Percentiles rank a stretch among this genome's conserved stretches.
Conservation (phyloP, 495 filamentous ascomycete species). For the Cladorrhinum samala region DNA sequence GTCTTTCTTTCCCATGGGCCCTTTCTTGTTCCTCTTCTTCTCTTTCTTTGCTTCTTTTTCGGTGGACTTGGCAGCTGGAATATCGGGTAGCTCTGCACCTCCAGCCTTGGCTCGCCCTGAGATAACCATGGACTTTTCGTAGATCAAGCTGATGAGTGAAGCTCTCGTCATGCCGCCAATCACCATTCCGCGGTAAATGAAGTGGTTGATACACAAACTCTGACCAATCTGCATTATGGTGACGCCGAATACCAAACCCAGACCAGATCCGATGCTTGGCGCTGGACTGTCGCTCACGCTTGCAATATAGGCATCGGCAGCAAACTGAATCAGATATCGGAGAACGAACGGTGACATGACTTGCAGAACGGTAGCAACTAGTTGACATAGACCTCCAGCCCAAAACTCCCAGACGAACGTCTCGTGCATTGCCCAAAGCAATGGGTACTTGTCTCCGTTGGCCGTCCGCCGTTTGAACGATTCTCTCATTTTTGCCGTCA, state of each 20-base stretch:
- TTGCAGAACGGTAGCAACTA: constrained; percentile 63
- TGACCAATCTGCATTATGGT: constrained; percentile 68
- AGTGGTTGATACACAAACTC: constrained; percentile 70
- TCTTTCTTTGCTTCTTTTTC: constrained; percentile 28
- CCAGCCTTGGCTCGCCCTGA: constrained; percentile 74
- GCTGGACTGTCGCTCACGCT: constrained; percentile 42
- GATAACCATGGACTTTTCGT: constrained; percentile 76
- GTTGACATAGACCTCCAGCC: constrained; percentile 68
- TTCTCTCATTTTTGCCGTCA: constrained; percentile 57
- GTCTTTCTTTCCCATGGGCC: constrained; percentile 29
- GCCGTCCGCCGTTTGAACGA: constrained; percentile 61
- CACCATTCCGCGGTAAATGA: constrained; percentile 75
- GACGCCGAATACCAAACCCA: constrained; percentile 72
- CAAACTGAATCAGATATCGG: constrained; percentile 72
- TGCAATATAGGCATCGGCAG: constrained; percentile 66
- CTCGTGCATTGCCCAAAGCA: constrained; percentile 78
- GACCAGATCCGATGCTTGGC: constrained; percentile 58
- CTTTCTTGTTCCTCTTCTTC: constrained; percentile 29
- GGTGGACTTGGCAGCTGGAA: constrained; percentile 30
- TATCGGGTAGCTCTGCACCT: constrained; percentile 34
- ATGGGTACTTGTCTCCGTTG: constrained; percentile 63
- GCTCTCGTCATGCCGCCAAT: constrained; percentile 71
- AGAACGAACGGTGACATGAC: constrained; percentile 69
- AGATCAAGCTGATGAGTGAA: constrained; percentile 67
- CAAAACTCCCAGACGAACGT: constrained; percentile 82